Evolutionary conservation across 441 rosid genomes (phyloP).

Genomic region (Populus hybrid): DNA sequence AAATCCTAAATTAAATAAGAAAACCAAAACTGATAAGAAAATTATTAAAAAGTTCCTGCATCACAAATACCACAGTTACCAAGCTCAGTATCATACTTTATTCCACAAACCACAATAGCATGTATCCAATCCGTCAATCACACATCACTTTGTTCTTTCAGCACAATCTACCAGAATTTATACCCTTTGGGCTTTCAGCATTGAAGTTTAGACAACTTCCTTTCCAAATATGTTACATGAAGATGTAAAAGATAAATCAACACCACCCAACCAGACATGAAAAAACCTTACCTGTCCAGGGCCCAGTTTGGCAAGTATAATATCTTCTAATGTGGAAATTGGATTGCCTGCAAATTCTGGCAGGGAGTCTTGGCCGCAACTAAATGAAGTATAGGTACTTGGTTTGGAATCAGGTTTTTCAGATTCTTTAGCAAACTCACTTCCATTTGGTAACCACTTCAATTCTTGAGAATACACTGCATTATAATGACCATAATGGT

Average conservation of each 20-base stretch:
- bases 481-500: conserved; percentile 7
- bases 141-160: neutral
- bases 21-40: too few species aligned
- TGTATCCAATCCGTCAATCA: neutral
- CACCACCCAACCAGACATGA: neutral
- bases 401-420: conserved; percentile 45
- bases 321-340: conserved; percentile 43
- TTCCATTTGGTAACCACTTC: conserved; percentile 85
- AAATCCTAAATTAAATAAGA: too few species aligned
- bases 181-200: neutral
- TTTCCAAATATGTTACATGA: neutral
- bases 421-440: conserved; percentile 65
- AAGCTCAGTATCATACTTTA: neutral
- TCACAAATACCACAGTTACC: neutral
- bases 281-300: conserved; percentile 65
- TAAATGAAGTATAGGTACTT: conserved; percentile 77
- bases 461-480: conserved; percentile 70
- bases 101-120: neutral
- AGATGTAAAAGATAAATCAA: neutral
- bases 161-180: neutral
- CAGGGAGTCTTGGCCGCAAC: conserved; percentile 56
- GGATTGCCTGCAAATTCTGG: conserved; percentile 58
- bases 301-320: conserved; percentile 77
- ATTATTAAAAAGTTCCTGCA: too few species aligned
- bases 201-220: neutral